Base-by-base conservation (phyloP, 2,329 filamentous ascomycete species). In the Raffaelea deltoideospora region DNA sequence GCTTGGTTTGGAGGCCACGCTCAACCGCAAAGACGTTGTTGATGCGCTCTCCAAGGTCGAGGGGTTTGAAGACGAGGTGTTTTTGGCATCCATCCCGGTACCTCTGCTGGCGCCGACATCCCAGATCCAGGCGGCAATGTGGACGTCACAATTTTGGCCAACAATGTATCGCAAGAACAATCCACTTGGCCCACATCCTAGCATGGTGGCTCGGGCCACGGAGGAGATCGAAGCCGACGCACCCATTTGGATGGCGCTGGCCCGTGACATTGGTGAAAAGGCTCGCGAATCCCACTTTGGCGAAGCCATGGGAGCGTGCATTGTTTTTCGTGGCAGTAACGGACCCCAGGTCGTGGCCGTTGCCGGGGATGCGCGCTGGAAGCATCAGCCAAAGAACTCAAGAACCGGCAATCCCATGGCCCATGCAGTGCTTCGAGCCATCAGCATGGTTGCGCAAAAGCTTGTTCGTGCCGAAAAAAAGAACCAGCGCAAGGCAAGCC, bases 81-180 rank as follows among this genome's bases (percentile, higher is more conserved):
- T 72, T 48, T 58, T 86, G 35, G 64, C 68, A 37, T 67, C 65
- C 37, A 71, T 84, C 37, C 69, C 74, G 0, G 77, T 90, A 11
- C 84, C 84, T 7, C 61, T 79, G 20, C 61, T 84, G 31, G 69
- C 82, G 19, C 84, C 84, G 2, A 85, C 78, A 5, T 87, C 80
- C 4, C 71, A 78, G 46, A 65, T 78, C 28, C 81, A 88, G 54
- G 81, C 84, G 9, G 71, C 70, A 20, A 62, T 72, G 52, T 90
- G 82, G 82, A 79, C 75, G 20, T 63, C 70, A 24, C 67, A 77
- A 47, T 88, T 84, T 54, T 92, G 84, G 84, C 84, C 84, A 11
- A 80, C 78, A 2, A 73, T 87, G 34, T 92, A 90, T 59, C 79
- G 83, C 44, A 86, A 86, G 60, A 87, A 80, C 46, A 90, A 90